Evolutionary conservation across 768 basidiomycete genomes (phyloP).

Genomic region (Hericium alpestre): DNA sequence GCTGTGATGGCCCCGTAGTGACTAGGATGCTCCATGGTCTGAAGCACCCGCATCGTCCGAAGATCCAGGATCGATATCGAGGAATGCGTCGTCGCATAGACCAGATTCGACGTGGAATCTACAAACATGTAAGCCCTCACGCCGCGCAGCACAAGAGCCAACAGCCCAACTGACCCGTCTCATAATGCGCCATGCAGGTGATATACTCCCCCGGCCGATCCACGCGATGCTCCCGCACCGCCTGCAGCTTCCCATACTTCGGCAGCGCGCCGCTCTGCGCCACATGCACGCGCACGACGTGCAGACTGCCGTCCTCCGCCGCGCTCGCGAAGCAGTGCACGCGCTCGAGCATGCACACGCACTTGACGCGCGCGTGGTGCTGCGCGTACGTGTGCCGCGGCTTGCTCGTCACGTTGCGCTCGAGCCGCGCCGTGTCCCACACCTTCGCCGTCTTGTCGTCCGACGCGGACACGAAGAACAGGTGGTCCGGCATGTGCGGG

Average conservation of each 20-base stretch:
- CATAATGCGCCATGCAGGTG: constrained; percentile 74
- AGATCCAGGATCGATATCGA: constrained; percentile 70
- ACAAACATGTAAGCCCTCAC: constrained; percentile 1
- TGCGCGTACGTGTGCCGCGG: constrained; percentile 38
- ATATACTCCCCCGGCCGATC: constrained; percentile 71
- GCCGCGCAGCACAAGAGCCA: constrained; percentile 2
- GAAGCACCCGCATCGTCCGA: constrained; percentile 69
- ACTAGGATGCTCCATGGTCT: constrained; percentile 73
- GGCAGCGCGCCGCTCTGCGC: constrained; percentile 57
- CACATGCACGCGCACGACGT: constrained; percentile 75
- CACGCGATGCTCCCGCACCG: constrained; percentile 71
- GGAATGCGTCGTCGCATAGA: constrained; percentile 80
- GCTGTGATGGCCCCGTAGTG: constrained; percentile 82
- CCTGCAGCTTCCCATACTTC: constrained; percentile 72
- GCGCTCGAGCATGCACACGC: constrained; percentile 74
- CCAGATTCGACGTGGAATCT: constrained; percentile 73
- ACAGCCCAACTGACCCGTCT: constrained; percentile 44
- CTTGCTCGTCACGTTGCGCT: constrained; percentile 88
- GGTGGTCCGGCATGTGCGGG: constrained; percentile 70
- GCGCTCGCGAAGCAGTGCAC: constrained; percentile 85
- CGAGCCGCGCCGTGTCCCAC: constrained; percentile 89
- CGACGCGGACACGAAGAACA: constrained; percentile 89
- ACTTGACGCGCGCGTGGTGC: constrained; percentile 57
- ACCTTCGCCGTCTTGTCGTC: constrained; percentile 90
- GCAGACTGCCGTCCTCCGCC: constrained; percentile 73